These are phyloP conservation scores for Agroathelia rolfsii DNA, from an alignment of 1,284 basidiomycete genomes.

Conservation along the genomic window DNA sequence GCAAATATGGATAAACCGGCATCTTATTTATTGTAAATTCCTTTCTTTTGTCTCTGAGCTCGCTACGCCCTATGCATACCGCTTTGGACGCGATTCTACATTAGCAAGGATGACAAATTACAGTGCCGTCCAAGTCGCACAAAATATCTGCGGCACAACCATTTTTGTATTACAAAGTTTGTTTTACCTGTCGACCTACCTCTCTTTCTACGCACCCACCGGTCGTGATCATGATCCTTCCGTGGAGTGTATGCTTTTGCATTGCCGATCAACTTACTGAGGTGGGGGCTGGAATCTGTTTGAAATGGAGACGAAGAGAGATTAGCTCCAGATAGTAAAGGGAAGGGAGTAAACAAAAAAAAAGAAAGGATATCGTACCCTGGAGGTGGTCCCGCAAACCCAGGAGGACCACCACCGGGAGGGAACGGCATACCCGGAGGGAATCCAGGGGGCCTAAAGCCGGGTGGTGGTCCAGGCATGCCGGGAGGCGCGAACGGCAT, in stretches of 20 bases:
- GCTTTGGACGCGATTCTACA: too few relatives aligned
- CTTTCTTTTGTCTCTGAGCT: too few relatives aligned
- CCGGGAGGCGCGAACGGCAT: slow-evolving; percentile 83
- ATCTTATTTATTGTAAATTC: too few relatives aligned
- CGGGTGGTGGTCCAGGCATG: slow-evolving; percentile 73
- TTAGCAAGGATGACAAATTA: too few relatives aligned
- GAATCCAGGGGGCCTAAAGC: slow-evolving; percentile 78
- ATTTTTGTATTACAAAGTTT: background rate
- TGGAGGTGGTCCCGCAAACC: slow-evolving; percentile 69
- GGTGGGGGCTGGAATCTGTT: slow-evolving; percentile 30
- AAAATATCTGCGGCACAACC: background rate
- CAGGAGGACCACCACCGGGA: slow-evolving; percentile 43
- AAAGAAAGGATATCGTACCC: slow-evolving; percentile 36
- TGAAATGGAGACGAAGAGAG: background rate
- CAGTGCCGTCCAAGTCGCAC: slow-evolving; percentile 1
- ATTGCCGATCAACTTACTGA: slow-evolving; percentile 16
- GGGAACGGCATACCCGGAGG: slow-evolving; percentile 60
- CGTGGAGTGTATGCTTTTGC: background rate
- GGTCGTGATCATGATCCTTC: too few relatives aligned
- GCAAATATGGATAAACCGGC: too few relatives aligned
- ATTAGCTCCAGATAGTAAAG: slow-evolving; percentile 6
- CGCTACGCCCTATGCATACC: too few relatives aligned
- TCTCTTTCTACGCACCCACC: too few relatives aligned
- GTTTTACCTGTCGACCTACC: too few relatives aligned
- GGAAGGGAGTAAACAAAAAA: slow-evolving; percentile 5